These are phyloP conservation scores for Lentinula edodes DNA, from an alignment of 768 basidiomycete species.

Conservation along the genomic window DNA sequence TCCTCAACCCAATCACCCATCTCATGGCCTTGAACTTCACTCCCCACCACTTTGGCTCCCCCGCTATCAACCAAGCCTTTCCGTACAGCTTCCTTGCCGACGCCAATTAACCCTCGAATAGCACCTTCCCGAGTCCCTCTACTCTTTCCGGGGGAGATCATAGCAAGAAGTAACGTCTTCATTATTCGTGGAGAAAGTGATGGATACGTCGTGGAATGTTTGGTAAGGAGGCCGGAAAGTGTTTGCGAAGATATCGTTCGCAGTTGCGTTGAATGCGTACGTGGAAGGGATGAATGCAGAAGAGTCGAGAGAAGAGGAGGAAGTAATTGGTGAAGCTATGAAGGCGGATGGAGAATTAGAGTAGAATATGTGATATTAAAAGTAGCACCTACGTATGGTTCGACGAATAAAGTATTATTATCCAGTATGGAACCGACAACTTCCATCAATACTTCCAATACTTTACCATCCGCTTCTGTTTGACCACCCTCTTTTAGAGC, in stretches of 20 bases:
- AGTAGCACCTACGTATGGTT: slow-evolving; percentile 80
- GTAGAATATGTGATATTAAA: neutral
- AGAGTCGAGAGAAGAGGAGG: slow-evolving; percentile 90
- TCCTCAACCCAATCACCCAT: slow-evolving; percentile 25
- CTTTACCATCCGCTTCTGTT: slow-evolving; percentile 59
- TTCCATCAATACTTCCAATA: slow-evolving; percentile 78
- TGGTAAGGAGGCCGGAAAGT: slow-evolving; percentile 72
- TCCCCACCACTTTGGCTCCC: slow-evolving; percentile 70
- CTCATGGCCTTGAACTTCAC: slow-evolving; percentile 43
- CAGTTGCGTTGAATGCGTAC: slow-evolving; percentile 61
- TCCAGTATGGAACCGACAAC: slow-evolving; percentile 81
- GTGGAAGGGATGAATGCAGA: slow-evolving; percentile 80
- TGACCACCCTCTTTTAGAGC: slow-evolving; percentile 52
- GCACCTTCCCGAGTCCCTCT: slow-evolving; percentile 87
- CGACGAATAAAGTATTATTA: slow-evolving; percentile 86
- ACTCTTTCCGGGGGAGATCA: slow-evolving; percentile 66
- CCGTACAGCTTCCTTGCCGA: slow-evolving; percentile 80
- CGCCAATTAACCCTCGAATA: slow-evolving; percentile 77
- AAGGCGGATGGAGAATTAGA: neutral
- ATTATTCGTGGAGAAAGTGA: slow-evolving; percentile 84
- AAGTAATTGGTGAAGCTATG: slow-evolving; percentile 90
- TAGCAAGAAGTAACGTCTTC: slow-evolving; percentile 87
- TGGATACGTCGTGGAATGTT: slow-evolving; percentile 86
- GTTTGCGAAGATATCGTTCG: slow-evolving; percentile 82
- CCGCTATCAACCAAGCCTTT: slow-evolving; percentile 81